Evolutionary conservation across 2,329 filamentous ascomycete species (phyloP), one percentile per base, ranked within the genome.

Genomic region (Fusarium algeriense): DNA sequence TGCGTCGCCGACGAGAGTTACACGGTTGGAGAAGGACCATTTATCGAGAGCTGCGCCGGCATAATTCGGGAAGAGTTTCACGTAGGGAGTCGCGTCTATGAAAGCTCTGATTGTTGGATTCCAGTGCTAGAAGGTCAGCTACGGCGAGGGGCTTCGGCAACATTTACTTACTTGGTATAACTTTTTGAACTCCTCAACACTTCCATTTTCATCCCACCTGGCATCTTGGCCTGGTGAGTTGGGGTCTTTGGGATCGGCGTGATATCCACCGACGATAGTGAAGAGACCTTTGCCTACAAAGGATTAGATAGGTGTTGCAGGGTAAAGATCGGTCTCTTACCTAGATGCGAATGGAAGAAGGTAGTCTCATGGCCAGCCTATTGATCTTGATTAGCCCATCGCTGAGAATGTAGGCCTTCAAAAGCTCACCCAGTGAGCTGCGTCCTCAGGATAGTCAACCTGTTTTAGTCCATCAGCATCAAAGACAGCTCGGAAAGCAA

Each of bases 1-100:
- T 15, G 82, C 82, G 13, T 84, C 82, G 4, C 82, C 82, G 0
- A 78, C 81, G 0, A 83, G 76, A 0, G 80, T 81, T 1, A 82
- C 79, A 5, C 77, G 71, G 19, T 73, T 71, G 7, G 76, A 78
- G 19, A 85, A 77, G 0, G 83, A 77, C 84, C 84, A 86, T 0
- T 79, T 81, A 5, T 81, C 75, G 2, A 85, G 76, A 10, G 78
- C 76, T 7, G 80, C 73, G 1, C 81, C 83, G 0, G 83, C 80
- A 10, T 80, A 79, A 65, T 85, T 85, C 7, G 84, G 83, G 50
- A 52, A 52, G 7, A 52, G 48, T 15, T 40, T 52, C 1, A 52
- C 23, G 17, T 52, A 52, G 17, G 48, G 34, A 0, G 34, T 52
- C n/a, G 34, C 48, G 7, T 40, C 32, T 28, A 52, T 40, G 12